Conservation (phyloP, 371 early-diverging fungal species). For the Circinella umbellata region DNA sequence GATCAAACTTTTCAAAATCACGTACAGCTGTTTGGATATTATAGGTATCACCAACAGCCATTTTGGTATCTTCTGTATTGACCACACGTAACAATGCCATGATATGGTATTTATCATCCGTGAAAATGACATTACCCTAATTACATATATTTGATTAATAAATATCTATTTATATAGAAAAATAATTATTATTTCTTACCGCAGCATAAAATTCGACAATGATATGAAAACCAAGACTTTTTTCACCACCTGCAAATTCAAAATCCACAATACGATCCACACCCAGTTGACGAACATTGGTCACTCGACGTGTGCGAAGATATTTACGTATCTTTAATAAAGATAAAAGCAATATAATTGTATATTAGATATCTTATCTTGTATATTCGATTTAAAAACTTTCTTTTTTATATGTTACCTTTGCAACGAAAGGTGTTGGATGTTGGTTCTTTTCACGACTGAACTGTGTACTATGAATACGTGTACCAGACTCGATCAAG, state of each 20-base stretch:
- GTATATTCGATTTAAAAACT: background rate
- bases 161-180: background rate
- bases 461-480: slow-evolving; percentile 91
- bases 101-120: slow-evolving; percentile 87
- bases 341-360: background rate
- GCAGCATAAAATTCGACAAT: slow-evolving; percentile 94
- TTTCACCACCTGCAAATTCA: slow-evolving; percentile 80
- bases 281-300: slow-evolving; percentile 85
- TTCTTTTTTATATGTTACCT: slow-evolving; percentile 46
- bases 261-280: slow-evolving; percentile 94
- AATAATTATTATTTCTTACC: slow-evolving; percentile 40
- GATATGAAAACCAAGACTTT: slow-evolving; percentile 82
- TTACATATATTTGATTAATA: background rate
- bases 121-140: slow-evolving; percentile 94
- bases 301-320: slow-evolving; percentile 82
- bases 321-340: slow-evolving; percentile 83
- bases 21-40: slow-evolving; percentile 55
- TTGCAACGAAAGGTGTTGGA: slow-evolving; percentile 90
- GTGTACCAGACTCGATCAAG: slow-evolving; percentile 92
- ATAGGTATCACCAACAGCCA: slow-evolving; percentile 86
- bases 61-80: slow-evolving; percentile 73
- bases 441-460: slow-evolving; percentile 83
- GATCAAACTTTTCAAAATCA: slow-evolving; percentile 66
- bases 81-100: slow-evolving; percentile 88
- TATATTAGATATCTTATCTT: no score